Percentiles rank a stretch among this genome's conserved stretches.
Evolutionary conservation across 2,329 filamentous ascomycete species (phyloP).

Genomic region (Hypoxylon sp.): DNA sequence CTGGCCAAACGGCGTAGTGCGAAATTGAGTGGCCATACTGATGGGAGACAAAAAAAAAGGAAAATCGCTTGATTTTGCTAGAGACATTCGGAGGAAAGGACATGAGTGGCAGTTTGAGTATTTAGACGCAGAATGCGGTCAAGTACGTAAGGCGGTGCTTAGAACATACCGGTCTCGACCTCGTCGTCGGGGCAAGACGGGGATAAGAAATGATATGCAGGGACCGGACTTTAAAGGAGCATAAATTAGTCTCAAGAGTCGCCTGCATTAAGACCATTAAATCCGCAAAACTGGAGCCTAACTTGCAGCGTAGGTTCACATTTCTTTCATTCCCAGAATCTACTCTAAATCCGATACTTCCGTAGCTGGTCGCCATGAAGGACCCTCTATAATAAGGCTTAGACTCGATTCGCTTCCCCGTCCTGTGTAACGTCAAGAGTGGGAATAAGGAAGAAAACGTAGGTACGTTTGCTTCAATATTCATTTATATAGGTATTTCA

Average conservation of each 20-base stretch:
- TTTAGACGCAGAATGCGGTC: neutral
- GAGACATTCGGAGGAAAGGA: neutral
- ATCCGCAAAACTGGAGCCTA: neutral
- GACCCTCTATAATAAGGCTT: too few species aligned
- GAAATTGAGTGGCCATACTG: constrained; percentile 36
- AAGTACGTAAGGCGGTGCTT: neutral
- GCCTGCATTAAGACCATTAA: constrained; percentile 4
- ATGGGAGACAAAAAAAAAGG: neutral
- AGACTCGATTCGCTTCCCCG: too few species aligned
- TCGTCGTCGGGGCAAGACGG: neutral
- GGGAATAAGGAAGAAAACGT: too few species aligned
- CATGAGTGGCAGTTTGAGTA: neutral
- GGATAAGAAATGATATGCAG: neutral
- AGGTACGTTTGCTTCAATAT: too few species aligned
- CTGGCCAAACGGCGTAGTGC: constrained; percentile 38
- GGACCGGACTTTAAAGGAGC: neutral
- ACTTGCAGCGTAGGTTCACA: neutral
- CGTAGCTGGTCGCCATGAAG: too few species aligned
- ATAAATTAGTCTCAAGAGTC: neutral
- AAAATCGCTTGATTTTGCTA: neutral
- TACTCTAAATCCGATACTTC: too few species aligned
- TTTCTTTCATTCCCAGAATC: too few species aligned
- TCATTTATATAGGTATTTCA: too few species aligned
- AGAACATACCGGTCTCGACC: neutral
- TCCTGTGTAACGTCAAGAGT: too few species aligned